These are phyloP conservation scores for Nothophaeocryptopus gaeumannii DNA, from an alignment of 2,329 filamentous ascomycete genomes.

Conservation along the genomic window DNA sequence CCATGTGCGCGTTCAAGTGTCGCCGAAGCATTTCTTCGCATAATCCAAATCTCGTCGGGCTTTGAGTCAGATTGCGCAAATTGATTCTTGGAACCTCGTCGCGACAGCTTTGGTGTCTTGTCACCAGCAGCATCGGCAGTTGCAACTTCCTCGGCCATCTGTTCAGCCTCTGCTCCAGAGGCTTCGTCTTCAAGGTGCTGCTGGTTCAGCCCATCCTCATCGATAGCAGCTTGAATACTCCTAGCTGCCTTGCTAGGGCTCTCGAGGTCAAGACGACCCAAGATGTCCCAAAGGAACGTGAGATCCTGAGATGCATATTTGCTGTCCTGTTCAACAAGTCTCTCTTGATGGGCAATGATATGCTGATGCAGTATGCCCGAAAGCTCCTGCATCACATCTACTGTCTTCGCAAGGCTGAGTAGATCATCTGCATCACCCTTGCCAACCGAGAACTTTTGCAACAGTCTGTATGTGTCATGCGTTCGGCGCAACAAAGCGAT, in stretches of 20 bases:
- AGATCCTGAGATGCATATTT: slow-evolving; percentile 12
- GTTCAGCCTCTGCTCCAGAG: slow-evolving; percentile 67
- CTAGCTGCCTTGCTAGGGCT: slow-evolving; percentile 66
- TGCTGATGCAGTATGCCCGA: slow-evolving; percentile 44
- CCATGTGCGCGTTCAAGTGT: slow-evolving; percentile 65
- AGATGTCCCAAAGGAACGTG: slow-evolving; percentile 34
- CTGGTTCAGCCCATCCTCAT: slow-evolving; percentile 84
- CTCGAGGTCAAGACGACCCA: slow-evolving; percentile 62
- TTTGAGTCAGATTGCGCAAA: slow-evolving; percentile 14
- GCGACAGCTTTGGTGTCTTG: slow-evolving; percentile 39
- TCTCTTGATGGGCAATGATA: slow-evolving; percentile 28
- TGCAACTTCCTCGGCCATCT: slow-evolving; percentile 70
- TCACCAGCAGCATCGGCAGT: slow-evolving; percentile 61
- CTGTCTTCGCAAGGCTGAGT: slow-evolving; percentile 76
- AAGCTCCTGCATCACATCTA: slow-evolving; percentile 69
- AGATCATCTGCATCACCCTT: slow-evolving; percentile 91
- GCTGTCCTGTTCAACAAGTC: slow-evolving; percentile 33
- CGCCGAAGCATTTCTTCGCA: slow-evolving; percentile 64
- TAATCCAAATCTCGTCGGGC: slow-evolving; percentile 58
- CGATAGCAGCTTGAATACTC: slow-evolving; percentile 74
- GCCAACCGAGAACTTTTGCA: slow-evolving; percentile 91
- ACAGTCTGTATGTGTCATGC: slow-evolving; percentile 81
- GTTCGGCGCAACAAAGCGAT: slow-evolving; percentile 67
- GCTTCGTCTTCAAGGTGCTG: slow-evolving; percentile 75
- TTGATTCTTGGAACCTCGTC: slow-evolving; percentile 22